These are phyloP conservation scores for Halophytophthora batemanensis DNA, from an alignment of 352 stramenopile species.

Conservation along the genomic window DNA sequence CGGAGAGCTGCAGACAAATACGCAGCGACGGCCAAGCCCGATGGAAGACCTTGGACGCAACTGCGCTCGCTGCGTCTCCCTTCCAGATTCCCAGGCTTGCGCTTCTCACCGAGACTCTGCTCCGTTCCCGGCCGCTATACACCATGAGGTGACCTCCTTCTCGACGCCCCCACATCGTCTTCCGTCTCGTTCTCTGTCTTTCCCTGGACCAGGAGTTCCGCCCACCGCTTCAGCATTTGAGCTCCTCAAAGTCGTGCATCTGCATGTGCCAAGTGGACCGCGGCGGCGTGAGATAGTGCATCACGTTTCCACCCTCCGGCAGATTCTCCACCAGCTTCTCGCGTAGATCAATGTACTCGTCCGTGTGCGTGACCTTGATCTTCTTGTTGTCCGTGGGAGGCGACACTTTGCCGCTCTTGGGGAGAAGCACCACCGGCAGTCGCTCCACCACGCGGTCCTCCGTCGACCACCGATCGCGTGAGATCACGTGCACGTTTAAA, in stretches of 20 bases:
- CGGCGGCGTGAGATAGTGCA: conserved; percentile 66
- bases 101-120: too few species aligned
- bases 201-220: background rate
- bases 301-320: conserved; percentile 9
- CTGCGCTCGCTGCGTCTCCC: too few species aligned
- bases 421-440: conserved; percentile 67
- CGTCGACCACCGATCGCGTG: conserved; percentile 59
- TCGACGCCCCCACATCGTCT: background rate
- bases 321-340: conserved; percentile 57
- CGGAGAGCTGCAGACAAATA: background rate
- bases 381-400: conserved; percentile 79
- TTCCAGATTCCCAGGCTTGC: too few species aligned
- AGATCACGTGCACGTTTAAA: conserved; percentile 75
- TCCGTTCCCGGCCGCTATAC: too few species aligned
- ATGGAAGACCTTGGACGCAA: conserved; percentile 6
- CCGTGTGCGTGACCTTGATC: conserved; percentile 62
- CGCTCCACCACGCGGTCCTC: conserved; percentile 62
- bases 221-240: conserved; percentile 37
- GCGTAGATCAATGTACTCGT: conserved; percentile 62
- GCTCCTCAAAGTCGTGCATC: conserved; percentile 70
- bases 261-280: conserved; percentile 83
- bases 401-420: conserved; percentile 57
- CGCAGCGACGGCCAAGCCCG: too few species aligned
- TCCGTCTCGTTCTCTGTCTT: conserved; percentile 7
- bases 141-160: too few species aligned